These are phyloP conservation scores for Lactarius hengduanensis DNA, from an alignment of 768 basidiomycete genomes.

Conservation along the genomic window DNA sequence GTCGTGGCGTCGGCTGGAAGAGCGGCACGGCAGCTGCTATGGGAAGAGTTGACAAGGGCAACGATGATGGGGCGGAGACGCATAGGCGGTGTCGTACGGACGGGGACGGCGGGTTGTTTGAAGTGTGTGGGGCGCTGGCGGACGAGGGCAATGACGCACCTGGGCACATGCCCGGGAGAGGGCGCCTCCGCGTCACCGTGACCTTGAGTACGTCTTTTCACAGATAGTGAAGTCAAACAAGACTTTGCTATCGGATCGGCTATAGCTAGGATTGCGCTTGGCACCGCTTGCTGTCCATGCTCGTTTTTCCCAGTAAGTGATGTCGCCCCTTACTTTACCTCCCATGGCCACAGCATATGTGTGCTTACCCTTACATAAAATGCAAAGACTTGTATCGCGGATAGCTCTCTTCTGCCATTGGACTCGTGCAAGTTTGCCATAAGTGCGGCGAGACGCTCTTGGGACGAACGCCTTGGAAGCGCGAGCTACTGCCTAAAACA, in stretches of 20 bases:
- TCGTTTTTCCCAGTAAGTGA: neutral
- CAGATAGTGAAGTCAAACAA: too few relatives aligned
- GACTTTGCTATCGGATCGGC: neutral
- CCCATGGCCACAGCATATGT: too few relatives aligned
- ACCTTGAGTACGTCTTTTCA: neutral
- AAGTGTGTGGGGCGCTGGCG: slow-evolving; percentile 68
- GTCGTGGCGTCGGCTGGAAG: slow-evolving; percentile 37
- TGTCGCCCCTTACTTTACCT: too few relatives aligned
- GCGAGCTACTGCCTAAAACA: too few relatives aligned
- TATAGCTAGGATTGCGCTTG: too few relatives aligned
- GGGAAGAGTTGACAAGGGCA: neutral
- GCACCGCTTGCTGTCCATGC: neutral
- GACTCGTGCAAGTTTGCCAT: too few relatives aligned
- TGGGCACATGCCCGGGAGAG: slow-evolving; percentile 64
- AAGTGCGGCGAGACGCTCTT: too few relatives aligned
- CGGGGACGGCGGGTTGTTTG: slow-evolving; percentile 58
- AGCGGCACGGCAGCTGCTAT: slow-evolving; percentile 50
- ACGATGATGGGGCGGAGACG: neutral
- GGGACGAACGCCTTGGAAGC: too few relatives aligned
- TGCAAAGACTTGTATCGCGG: too few relatives aligned
- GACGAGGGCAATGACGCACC: slow-evolving; percentile 66
- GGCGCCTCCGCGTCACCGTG: slow-evolving; percentile 21
- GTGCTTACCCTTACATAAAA: too few relatives aligned
- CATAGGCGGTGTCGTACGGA: neutral
- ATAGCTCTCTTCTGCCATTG: too few relatives aligned